Evolutionary conservation across 1,139 yeast species (phyloP), one percentile per base, ranked within the genome.

Genomic region (Kurtzmaniella quercitrusa): DNA sequence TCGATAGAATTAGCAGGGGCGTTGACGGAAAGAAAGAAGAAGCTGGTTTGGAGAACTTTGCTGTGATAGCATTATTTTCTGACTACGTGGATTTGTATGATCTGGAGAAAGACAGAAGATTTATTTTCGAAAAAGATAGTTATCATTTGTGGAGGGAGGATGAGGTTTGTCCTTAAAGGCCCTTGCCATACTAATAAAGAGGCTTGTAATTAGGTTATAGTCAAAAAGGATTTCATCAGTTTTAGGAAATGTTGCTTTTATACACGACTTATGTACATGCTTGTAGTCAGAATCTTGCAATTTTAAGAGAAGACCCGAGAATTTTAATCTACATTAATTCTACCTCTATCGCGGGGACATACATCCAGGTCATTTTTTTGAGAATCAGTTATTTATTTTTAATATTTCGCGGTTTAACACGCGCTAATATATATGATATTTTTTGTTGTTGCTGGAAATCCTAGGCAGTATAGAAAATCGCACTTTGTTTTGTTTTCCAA

Each of bases 1-100:
- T 88, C 36, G 95, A 88, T 60, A 77, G 85, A 42, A 83, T 88
- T 41, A 71, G 78, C 40, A 73, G 95, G 50, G 94, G 95, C 5
- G 95, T 87, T 12, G 95, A 88, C 60, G 96, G 95, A 7, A 75
- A 82, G 41, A 77, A 82, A 54, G 88, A 80, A 41, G 81, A 63
- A 22, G 75, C 76, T 30, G 95, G 94, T 1, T 68, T 76, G 45
- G 81, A 78, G 54, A 82, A 86, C 59, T 87, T 84, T 59, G 79
- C 82, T 1, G 79, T 86, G 20, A 76, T 85, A 26, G 82, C 85
- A 30, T 62, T 88, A 68, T 80, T 86, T 55, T 76, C 83, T 33
- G 85, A 87, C 44, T 67, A 72, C 42, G 95, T 84, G n/a, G 96
- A 88, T 60, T 74, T 74, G 53, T 75, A 81, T 45, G 84, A 81